Evolutionary conservation across 1,284 basidiomycete genomes (phyloP), one percentile per base, ranked within the genome.

Genomic region (Grifola frondosa): DNA sequence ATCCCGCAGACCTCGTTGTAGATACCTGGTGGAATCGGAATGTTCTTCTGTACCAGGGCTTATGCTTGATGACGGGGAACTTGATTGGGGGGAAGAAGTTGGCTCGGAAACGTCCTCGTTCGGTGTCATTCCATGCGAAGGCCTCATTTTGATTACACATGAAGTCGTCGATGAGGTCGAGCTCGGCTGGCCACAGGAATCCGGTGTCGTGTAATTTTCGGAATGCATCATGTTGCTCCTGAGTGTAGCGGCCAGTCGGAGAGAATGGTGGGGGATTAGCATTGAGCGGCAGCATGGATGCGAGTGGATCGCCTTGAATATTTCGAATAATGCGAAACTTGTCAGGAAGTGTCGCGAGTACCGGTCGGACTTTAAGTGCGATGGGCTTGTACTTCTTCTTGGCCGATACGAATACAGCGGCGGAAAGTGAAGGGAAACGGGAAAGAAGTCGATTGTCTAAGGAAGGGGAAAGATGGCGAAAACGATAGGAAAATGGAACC

Each of bases 301-400:
- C 56, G 0, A 70, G 52, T 0, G 66, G 67, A 35, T 71, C 60
- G 1, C 63, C 66, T 4, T 37, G 37, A 26, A 69, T 67, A 3
- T 67, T 37, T 7, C 65, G 50, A 5, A 56, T 40, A 12, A 69
- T 65, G 8, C 63, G 42, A 30, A 63, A 71, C 12, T 64, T 41
- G 12, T 64, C 57, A 0, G 59, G 64, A 7, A 64, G 37, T 0
- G 50, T 45, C 3, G 51, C 49, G 5, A 52, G 47, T 1, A 69
- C 50, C 0, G 67, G 66, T 25, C 53, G 40, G 11, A 60, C 48
- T 38, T 65, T 65, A 12, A 46, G 34, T 0, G 60, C 59, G 5
- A 69, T 67, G 0, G 63, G 66, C 36, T 70, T 69, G 52, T 71
- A 70, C 48, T 67, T 67, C 32, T 61, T 61, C 28, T 55, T 55